Base-by-base conservation (phyloP, 441 rosid species). In the Melastoma candidum region DNA sequence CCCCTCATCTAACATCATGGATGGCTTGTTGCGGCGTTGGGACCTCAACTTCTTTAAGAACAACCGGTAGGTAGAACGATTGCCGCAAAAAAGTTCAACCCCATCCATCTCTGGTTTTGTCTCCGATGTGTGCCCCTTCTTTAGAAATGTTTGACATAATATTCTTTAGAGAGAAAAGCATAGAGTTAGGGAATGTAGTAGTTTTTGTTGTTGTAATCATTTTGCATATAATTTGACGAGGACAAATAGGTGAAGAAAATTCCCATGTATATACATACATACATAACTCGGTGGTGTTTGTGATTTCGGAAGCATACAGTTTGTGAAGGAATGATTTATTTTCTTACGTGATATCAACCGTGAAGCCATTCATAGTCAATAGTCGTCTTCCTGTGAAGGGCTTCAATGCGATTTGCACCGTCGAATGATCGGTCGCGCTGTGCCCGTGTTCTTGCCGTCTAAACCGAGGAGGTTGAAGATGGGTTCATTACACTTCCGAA, bases 21-120 rank as follows among this genome's bases (percentile, higher is more conserved):
- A 87, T 13, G 96, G 96, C 48, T 79, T 93, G 75, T 73, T 81
- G 77, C 93, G 96, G 14, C 82, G 78, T 4, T 88, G 95, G 95
- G 95, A 93, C 81, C 69, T 81, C 51, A 78, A 72, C 70, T 78
- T 87, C 53, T 83, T 81, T 62, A 73, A 79, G 57, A 82, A 71
- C 70, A 73, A 60, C 22, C 22, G 22, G 22, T 44, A 39, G 32
- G 26, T n/a, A 50, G 7, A 4, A 6, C 41, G 8, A 4, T 36
- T 9, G 7, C 41, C 7, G 41, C 41, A 36, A 36, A 36, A 36
- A 4, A 9, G 6, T 36, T 1, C 8, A 7, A 9, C 1, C 41
- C 41, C 41, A 17, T 17, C 41, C 41, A 36, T 36, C 8, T 36
- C 8, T 36, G 41, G 41, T 36, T 36, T 36, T 6, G 6, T 36